Evolutionary conservation across 2,329 filamentous ascomycete genomes (phyloP), one percentile per base, ranked within the genome.

Genomic region (Penicillium decumbens): DNA sequence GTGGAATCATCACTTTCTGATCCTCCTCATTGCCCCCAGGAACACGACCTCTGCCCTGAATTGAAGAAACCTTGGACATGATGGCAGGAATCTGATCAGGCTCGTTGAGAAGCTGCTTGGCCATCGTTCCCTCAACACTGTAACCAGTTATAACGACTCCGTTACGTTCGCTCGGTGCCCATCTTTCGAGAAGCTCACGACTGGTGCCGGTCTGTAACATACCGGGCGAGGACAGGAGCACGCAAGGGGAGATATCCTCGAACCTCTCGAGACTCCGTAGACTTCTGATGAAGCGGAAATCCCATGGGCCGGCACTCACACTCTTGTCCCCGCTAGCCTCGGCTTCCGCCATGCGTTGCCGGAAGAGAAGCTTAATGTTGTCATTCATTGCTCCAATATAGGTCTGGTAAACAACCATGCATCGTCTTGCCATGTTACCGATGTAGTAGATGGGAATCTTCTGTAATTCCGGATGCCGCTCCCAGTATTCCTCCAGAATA

Each of bases 341-440:
- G 8, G 89, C 88, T 67, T 95, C 89, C 3, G 89, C 89, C 83
- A 95, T 95, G 41, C 89, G 84, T 70, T 95, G 90, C 45, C 87
- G 81, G 72, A 96, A 96, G n/a, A 95, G 80, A 9, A 89, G 83
- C 70, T 95, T 96, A 76, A 98, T 97, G 63, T 96, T 97, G 65
- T 97, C 92, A 68, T 98, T 98, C 93, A 98, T 98, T 47, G 91
- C 90, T 42, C 91, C 89, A 42, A 97, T 89, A 64, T 97, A 98
- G 1, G 93, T 98, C 69, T 97, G 93, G 67, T 98, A 98, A 3
- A 97, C 90, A 27, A 96, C 82, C 93, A 98, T 98, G 74, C 93
- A 98, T 71, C 95, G 93, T 55, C 92, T 80, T 1, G 93, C 93
- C 37, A 97, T 81, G 63, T 95, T 95, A 62, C 89, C 93, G 47